Evolutionary conservation across 331 rosid species (phyloP), one percentile per base, ranked within the genome.

Genomic region (Spiraea crenata): DNA sequence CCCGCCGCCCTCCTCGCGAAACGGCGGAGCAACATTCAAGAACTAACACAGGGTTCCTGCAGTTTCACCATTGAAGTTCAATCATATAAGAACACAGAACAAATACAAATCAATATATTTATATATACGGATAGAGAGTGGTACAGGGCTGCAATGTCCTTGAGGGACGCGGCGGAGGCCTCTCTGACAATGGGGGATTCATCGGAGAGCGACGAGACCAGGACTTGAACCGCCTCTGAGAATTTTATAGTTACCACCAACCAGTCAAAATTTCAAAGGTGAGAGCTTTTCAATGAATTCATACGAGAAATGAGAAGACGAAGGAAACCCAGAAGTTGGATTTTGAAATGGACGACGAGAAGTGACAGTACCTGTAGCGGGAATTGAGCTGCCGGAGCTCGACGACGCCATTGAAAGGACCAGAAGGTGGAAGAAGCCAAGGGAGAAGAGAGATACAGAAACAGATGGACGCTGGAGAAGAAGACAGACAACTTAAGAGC

Each of bases 1-100:
- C 99, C 87, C 99, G 85, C 6, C 99, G 91, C 54, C 99, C 99
- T 35, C 99, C 99, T 37, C 96, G 87, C 13, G 99, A 93, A 72
- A 77, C 88, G 14, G 88, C 75, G 4, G 85, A 85, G 72, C 96
- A 93, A 73, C 97, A 93, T 72, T 91, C 97, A 0, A 93, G 97
- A 70, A 93, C 96, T 6, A 93, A 64, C 56, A 87, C 80, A 39
- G 97, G 95, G 74, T 79, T 91, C 82, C 99, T 91, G 59, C 49
- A 79, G 74, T 57, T 25, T 44, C 76, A 61, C 31, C 31, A 75
- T 41, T 8, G 9, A 65, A 63, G 41, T 45, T 54, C 73, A 61
- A 68, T 54, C 38, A 5, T 65, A 14, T 7, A 17, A 63, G 72
- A 51, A 40, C 40, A 41, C n/a, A 15, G 12, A 67, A 57, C 11